Evolutionary conservation across 768 basidiomycete species (phyloP), one percentile per base, ranked within the genome.

Genomic region (Hygrocybe punicea): DNA sequence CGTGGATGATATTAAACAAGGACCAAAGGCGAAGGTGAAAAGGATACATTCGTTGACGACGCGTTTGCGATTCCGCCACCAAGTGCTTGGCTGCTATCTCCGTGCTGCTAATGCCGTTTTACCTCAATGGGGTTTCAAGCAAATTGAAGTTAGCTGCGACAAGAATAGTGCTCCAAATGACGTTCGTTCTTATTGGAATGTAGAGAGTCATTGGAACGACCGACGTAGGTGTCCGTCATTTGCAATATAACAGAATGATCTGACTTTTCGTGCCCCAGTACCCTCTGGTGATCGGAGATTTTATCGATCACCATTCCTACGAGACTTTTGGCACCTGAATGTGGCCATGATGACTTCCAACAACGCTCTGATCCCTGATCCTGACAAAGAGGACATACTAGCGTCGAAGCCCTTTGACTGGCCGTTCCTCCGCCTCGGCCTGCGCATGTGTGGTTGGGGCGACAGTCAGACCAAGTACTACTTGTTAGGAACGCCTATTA

Each of bases 341-440:
- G 93, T 99, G 23, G 97, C 95, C 7, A 99, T 99, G 97, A 94
- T 95, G 92, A 97, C 96, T 0, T 98, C 97, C 4, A 99, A 99
- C 77, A 99, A 99, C 67, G 96, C 97, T 0, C 86, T 99, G 54
- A 71, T 98, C 39, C 97, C 97, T 1, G 94, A 99, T 66, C 93
- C 96, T 0, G 97, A 99, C 78, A 98, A 98, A 74, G 93, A 96
- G 64, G 97, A 99, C 69, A 93, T 98, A 67, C 84, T 99, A 51
- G 97, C 96, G 0, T 96, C 93, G 34, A 84, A 82, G 63, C 95
- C 96, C 0, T 81, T 82, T 37, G 95, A 98, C 65, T 99, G 97
- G 96, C 96, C 96, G 0, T 86, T 90, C 75, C 77, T 98, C 39
- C 84, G 84, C 46, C 80, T 95, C 14, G 96, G 96, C 21, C 72